These are phyloP conservation scores for Ophiognomonia clavigignenti-juglandacearum DNA, from an alignment of 2,329 filamentous ascomycete species.

Conservation along the genomic window DNA sequence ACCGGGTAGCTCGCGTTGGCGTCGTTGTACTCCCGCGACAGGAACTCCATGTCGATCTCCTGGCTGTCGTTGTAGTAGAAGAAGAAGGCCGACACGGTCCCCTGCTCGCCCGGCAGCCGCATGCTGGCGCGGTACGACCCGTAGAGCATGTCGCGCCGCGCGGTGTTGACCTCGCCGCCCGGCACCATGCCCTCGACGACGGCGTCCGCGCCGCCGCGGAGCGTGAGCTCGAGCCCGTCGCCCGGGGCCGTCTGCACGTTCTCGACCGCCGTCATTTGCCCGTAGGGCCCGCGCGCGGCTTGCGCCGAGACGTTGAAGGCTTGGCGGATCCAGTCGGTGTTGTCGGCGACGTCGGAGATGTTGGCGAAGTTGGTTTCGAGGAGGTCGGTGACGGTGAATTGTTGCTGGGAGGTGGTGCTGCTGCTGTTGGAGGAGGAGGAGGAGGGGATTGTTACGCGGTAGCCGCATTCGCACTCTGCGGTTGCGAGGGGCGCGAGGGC, in stretches of 20 bases:
- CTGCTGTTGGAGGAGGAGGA: constrained; percentile 31
- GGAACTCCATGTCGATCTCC: constrained; percentile 78
- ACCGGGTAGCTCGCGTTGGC: constrained; percentile 50
- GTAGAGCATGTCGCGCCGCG: constrained; percentile 58
- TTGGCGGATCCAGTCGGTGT: constrained; percentile 62
- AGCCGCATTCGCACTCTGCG: constrained; percentile 68
- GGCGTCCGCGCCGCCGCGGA: constrained; percentile 31
- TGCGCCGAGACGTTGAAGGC: constrained; percentile 58
- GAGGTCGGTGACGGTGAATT: constrained; percentile 59
- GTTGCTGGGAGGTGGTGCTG: constrained; percentile 13
- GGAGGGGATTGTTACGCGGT: constrained; percentile 49
- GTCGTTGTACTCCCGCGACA: constrained; percentile 59
- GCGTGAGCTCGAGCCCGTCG: constrained; percentile 52
- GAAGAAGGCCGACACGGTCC: constrained; percentile 76
- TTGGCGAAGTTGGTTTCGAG: constrained; percentile 69
- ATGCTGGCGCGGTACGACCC: constrained; percentile 67
- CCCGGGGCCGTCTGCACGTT: constrained; percentile 53
- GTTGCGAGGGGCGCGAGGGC: constrained; percentile 15
- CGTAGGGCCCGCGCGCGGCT: constrained; percentile 59
- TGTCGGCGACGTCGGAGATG: constrained; percentile 39
- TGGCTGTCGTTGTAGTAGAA: constrained; percentile 78
- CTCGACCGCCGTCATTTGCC: constrained; percentile 53
- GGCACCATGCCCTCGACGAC: constrained; percentile 48
- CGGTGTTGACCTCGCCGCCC: constrained; percentile 59
- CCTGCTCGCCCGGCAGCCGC: constrained; percentile 54